Evolutionary conservation across 108 stramenopile genomes (phyloP).

Genomic region (Fragilariopsis cylindrus): DNA sequence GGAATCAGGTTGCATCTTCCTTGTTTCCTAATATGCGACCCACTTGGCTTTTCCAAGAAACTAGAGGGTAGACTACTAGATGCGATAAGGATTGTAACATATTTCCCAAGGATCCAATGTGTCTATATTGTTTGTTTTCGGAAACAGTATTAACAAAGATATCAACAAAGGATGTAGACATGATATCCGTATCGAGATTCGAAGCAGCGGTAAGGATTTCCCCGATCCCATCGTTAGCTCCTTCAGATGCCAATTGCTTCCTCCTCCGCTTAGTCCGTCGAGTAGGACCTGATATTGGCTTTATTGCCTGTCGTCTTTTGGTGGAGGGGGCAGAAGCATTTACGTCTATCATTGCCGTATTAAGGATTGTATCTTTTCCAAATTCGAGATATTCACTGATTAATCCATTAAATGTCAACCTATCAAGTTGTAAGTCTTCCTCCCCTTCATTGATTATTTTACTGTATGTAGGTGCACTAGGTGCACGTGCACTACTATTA

Average conservation of each 20-base stretch:
- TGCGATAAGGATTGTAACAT: conserved; percentile 31
- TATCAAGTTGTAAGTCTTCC: background rate
- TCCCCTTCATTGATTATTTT: background rate
- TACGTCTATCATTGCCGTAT: conserved; percentile 21
- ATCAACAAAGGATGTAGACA: conserved; percentile 16
- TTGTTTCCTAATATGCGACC: conserved; percentile 22
- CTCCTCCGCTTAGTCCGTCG: conserved; percentile 29
- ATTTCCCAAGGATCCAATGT: conserved; percentile 9
- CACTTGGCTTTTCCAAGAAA: conserved; percentile 29
- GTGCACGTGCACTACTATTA: background rate
- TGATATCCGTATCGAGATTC: conserved; percentile 16
- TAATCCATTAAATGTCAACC: conserved; percentile 15
- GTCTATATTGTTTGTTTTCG: conserved; percentile 9
- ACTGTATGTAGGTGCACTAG: background rate
- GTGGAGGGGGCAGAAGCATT: conserved; percentile 17
- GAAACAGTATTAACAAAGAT: conserved; percentile 11
- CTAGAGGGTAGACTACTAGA: conserved; percentile 25
- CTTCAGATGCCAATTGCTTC: background rate
- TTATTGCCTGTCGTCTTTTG: conserved; percentile 20
- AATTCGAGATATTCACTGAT: conserved; percentile 23
- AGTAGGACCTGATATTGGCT: background rate
- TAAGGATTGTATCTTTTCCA: conserved; percentile 27
- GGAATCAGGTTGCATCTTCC: conserved; percentile 16
- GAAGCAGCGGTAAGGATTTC: background rate
- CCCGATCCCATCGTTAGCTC: background rate